Percentiles rank a stretch among this genome's conserved stretches.
phyloP scores from a whole-genome alignment of 176 grass and related monocot species.

The Lolium perenne region DNA sequence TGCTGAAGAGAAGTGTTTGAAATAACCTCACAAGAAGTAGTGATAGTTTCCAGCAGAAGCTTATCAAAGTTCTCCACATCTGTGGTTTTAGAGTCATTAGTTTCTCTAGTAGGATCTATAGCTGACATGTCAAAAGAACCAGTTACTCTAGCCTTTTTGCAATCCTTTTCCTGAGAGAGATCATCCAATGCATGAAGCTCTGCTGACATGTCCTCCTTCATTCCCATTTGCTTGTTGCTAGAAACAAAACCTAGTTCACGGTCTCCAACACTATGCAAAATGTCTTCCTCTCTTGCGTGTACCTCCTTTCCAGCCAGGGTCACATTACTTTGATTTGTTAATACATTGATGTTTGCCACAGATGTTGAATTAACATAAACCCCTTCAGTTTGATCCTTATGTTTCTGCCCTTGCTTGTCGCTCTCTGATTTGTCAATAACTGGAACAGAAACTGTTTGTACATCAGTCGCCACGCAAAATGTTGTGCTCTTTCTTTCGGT shows the following conservation, averaged over 20 bases:
- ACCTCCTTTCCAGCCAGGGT: conserved; percentile 10
- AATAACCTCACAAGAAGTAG: conserved; percentile 25
- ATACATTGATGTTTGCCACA: conserved; percentile 13
- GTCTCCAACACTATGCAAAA: conserved; percentile 14
- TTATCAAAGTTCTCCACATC: conserved; percentile 29
- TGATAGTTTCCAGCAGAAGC: conserved; percentile 4
- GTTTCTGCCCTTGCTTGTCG: neutral
- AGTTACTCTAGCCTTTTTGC: conserved; percentile 32
- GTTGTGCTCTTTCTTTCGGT: conserved; percentile 15
- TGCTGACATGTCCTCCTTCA: neutral
- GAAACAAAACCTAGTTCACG: conserved; percentile 24
- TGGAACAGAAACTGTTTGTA: conserved; percentile 10
- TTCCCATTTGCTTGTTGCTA: conserved; percentile 27
- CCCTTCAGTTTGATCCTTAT: neutral
- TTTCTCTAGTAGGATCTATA: conserved; percentile 27
- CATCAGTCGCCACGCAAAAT: conserved; percentile 15
- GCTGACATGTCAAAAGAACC: conserved; percentile 27
- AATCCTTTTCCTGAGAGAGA: conserved; percentile 36
- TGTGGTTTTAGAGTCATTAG: conserved; percentile 24
- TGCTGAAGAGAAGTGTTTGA: conserved; percentile 31
- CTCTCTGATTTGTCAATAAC: neutral
- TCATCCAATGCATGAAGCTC: conserved; percentile 21
- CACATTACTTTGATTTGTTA: conserved; percentile 26
- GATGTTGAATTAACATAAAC: neutral
- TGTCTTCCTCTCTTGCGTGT: neutral